Evolutionary conservation across 306 rosid species (phyloP), one percentile per base, ranked within the genome.

Genomic region (Glycyrrhiza uralensis): DNA sequence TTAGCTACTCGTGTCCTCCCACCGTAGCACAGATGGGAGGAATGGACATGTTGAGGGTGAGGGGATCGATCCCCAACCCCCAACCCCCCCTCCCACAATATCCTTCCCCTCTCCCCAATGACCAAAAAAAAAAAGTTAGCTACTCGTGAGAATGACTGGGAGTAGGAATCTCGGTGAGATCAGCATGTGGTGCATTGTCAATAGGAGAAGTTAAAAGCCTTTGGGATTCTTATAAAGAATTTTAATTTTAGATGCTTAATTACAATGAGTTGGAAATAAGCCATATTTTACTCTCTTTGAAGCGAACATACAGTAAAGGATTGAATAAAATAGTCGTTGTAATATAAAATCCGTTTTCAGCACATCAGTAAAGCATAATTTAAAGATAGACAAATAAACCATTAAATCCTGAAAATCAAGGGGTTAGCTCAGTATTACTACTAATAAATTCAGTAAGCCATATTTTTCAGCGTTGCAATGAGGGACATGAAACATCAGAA

Each of bases 181-280:
- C n/a, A n/a, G n/a, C n/a, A n/a, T 81, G 58, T 62, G 72, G 33
- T 50, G 76, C 51, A 56, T 10, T 71, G 46, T 65, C 60, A 33
- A 74, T 54, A 4, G 17, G 0, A 3, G 13, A 0, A 28, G 9
- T n/a, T n/a, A 4, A 45, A 59, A 29, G 12, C 30, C 6, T 29
- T 41, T 11, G 9, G 28, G 23, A 6, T 65, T 18, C 14, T 45
- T 28, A 66, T 66, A 28, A 50, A 19, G 58, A 6, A 28, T 11
- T 45, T 64, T 41, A 36, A 39, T 39, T 38, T 14, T 65, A 8
- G 30, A 10, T 65, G 71, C 56, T 6, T n/a, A 24, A 32, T 39
- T 22, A 38, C 4, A 12, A 2, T 63, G 14, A 38, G 7, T n/a
- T n/a, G n/a, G n/a, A n/a, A n/a, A n/a, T n/a, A n/a, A n/a, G n/a